Evolutionary conservation across 2,329 filamentous ascomycete species (phyloP).

Genomic region (Rhytidhysteron rufulum): DNA sequence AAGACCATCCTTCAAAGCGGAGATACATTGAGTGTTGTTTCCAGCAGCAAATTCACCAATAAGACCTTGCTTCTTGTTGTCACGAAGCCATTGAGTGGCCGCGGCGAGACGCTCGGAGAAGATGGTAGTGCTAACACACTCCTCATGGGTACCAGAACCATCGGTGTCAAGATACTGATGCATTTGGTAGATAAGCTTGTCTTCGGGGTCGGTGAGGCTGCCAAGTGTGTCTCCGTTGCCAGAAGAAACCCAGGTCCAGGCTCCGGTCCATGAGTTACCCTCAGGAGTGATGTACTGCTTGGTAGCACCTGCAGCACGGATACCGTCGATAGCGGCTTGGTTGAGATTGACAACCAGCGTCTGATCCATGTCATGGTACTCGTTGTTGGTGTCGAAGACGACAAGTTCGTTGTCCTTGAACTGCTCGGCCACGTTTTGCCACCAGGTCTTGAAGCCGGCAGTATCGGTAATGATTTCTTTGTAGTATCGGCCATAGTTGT

Average conservation of each 20-base stretch:
- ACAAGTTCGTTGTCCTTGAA: constrained; percentile 42
- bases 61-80: constrained; percentile 50
- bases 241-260: constrained; percentile 48
- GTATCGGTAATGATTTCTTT: constrained; percentile 43
- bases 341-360: constrained; percentile 44
- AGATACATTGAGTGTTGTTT: constrained; percentile 47
- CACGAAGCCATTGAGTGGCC: constrained; percentile 53
- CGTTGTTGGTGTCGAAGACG: constrained; percentile 48
- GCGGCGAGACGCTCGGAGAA: constrained; percentile 48
- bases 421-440: constrained; percentile 37
- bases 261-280: constrained; percentile 49
- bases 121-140: constrained; percentile 53
- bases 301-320: constrained; percentile 41
- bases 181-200: constrained; percentile 59
- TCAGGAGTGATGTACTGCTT: constrained; percentile 60
- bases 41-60: constrained; percentile 56
- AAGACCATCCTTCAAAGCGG: constrained; percentile 49
- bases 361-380: constrained; percentile 44
- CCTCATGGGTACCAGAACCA: constrained; percentile 48
- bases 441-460: constrained; percentile 41
- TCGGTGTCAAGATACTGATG: constrained; percentile 60
- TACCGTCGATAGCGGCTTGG: constrained; percentile 46
- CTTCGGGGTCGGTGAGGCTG: constrained; percentile 47
- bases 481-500: constrained; percentile 51
- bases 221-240: constrained; percentile 46